These are phyloP conservation scores for Lasiodiplodia gonubiensis DNA, from an alignment of 2,329 filamentous ascomycete species.

Conservation along the genomic window DNA sequence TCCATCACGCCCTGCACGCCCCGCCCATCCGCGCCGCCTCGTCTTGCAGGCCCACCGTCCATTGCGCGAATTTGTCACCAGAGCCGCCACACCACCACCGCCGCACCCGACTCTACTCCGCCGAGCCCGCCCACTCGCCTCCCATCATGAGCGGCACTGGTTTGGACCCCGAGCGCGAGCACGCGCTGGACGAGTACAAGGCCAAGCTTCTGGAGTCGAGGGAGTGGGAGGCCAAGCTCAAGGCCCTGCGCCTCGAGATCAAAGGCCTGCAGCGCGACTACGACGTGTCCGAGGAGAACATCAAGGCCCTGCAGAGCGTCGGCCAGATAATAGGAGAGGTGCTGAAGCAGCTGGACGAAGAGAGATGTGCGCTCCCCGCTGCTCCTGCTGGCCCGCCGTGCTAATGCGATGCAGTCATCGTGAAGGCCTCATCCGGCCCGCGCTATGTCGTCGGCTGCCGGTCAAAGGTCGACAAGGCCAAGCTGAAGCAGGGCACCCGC, in stretches of 20 bases:
- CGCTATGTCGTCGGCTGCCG: slow-evolving; percentile 98
- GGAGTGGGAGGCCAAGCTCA: slow-evolving; percentile 98
- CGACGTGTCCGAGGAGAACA: slow-evolving; percentile 97
- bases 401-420: slow-evolving; percentile 74
- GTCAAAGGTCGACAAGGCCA: slow-evolving; percentile 96
- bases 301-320: slow-evolving; percentile 98
- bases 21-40: slow-evolving; percentile 7
- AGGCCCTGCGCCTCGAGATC: slow-evolving; percentile 90
- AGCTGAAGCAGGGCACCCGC: slow-evolving; percentile 97
- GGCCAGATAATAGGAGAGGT: slow-evolving; percentile 99
- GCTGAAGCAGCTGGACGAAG: slow-evolving; percentile 96
- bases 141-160: slow-evolving; percentile 42
- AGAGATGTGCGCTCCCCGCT: slow-evolving; percentile 77
- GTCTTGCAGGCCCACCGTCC: background rate
- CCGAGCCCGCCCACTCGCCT: slow-evolving; percentile 11
- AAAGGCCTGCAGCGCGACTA: slow-evolving; percentile 95
- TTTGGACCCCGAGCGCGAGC: slow-evolving; percentile 57
- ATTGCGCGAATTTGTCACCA: slow-evolving; percentile 25
- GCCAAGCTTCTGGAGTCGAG: slow-evolving; percentile 78
- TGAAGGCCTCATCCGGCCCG: slow-evolving; percentile 96
- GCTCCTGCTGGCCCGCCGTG: background rate
- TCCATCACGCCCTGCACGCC: slow-evolving; percentile 6
- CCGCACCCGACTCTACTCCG: slow-evolving; percentile 11
- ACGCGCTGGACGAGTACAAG: slow-evolving; percentile 60
- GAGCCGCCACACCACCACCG: slow-evolving; percentile 5